These are phyloP conservation scores for Marchantia polymorpha DNA, from an alignment of 225 moss, liverwort and hornwort genomes.

Conservation along the genomic window DNA sequence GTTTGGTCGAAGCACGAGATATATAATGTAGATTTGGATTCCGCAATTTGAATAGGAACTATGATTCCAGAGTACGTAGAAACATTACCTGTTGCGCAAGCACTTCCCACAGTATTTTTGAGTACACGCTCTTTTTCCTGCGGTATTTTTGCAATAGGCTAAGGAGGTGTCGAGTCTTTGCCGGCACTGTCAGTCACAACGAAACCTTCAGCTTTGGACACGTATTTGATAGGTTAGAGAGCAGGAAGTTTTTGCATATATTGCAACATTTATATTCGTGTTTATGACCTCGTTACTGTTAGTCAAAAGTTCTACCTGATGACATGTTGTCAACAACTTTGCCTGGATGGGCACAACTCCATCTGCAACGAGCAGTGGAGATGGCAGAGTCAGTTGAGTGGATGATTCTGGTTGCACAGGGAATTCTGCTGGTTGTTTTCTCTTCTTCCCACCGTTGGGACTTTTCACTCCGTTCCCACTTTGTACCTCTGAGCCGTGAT, in stretches of 20 bases:
- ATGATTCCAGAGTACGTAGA: neutral
- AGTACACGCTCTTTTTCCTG: slow-evolving; percentile 17
- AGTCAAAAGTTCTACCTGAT: slow-evolving; percentile 21
- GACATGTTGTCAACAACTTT: slow-evolving; percentile 19
- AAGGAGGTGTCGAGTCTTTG: slow-evolving; percentile 13
- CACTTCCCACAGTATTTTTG: slow-evolving; percentile 32
- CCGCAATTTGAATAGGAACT: too few relatives aligned
- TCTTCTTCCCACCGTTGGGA: neutral
- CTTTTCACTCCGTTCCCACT: neutral
- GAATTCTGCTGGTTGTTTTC: neutral
- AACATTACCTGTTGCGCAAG: slow-evolving; percentile 25
- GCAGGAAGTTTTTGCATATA: neutral
- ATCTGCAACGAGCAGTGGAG: neutral
- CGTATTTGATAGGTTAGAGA: neutral
- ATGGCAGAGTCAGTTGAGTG: neutral
- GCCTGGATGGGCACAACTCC: neutral
- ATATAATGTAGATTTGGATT: too few relatives aligned
- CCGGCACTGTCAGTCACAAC: slow-evolving; percentile 26
- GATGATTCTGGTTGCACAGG: neutral
- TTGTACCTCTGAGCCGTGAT: neutral
- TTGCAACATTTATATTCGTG: too few relatives aligned
- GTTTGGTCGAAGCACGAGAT: too few relatives aligned
- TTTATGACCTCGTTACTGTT: too few relatives aligned
- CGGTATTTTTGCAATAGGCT: slow-evolving; percentile 18
- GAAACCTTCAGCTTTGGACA: neutral